Percentiles rank a stretch among this genome's conserved stretches.
phyloP scores from a whole-genome alignment of 495 filamentous ascomycete genomes.

The Penicillium lividum region DNA sequence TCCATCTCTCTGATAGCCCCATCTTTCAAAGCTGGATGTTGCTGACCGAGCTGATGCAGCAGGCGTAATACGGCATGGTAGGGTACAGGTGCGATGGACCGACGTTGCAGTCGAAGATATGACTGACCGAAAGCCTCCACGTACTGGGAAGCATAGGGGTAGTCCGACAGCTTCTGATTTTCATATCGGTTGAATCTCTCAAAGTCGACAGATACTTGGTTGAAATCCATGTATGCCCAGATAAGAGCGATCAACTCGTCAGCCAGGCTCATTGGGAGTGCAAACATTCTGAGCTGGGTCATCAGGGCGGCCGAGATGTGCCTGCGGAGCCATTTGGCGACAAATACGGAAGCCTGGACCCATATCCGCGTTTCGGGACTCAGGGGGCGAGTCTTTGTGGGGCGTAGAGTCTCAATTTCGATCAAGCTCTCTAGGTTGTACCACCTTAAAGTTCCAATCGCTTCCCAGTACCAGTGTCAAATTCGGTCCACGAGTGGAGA shows the following conservation, averaged over 20 bases:
- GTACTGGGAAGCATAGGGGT: too few species aligned
- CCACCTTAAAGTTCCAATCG: not conserved
- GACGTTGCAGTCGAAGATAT: too few species aligned
- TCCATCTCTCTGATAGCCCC: too few species aligned
- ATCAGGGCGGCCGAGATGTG: not conserved
- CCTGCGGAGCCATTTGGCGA: not conserved
- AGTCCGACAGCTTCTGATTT: slow-evolving; percentile 7
- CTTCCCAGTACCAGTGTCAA: not conserved
- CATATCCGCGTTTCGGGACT: not conserved
- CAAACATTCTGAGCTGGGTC: not conserved
- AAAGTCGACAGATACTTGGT: too few species aligned
- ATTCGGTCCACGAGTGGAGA: not conserved
- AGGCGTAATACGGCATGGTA: not conserved
- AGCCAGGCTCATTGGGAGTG: not conserved
- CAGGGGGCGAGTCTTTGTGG: not conserved
- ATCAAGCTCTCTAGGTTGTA: not conserved
- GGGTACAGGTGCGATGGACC: slow-evolving; percentile 6
- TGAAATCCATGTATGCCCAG: too few species aligned
- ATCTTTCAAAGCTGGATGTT: too few species aligned
- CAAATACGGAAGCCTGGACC: not conserved
- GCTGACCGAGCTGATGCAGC: too few species aligned
- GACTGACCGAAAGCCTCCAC: too few species aligned
- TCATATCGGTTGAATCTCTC: too few species aligned
- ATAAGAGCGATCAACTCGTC: not conserved
- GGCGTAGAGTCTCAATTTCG: not conserved